Percentiles rank a stretch among this genome's conserved stretches.
Conservation (phyloP, 2,329 filamentous ascomycete species). For the Sarocladium kiliense region DNA sequence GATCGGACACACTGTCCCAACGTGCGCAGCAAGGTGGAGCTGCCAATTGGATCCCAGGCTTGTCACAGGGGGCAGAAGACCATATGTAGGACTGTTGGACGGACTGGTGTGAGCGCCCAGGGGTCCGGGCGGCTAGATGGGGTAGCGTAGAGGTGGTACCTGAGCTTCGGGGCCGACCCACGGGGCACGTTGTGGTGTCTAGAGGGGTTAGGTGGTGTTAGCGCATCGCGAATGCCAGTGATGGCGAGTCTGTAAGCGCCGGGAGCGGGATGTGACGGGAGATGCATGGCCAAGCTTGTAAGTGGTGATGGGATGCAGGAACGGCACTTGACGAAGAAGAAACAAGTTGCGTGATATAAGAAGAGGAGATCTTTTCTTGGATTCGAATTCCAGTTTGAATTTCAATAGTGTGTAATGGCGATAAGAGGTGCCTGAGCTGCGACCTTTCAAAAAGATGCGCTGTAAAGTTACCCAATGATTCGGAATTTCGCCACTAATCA, state of each 20-base stretch:
- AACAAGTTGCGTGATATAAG: not conserved
- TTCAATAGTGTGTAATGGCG: not conserved
- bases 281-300: not conserved
- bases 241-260: slow-evolving; percentile 7
- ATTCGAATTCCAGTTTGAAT: too few species aligned
- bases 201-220: not conserved
- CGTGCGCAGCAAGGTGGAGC: not conserved
- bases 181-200: not conserved
- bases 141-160: not conserved
- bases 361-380: not conserved
- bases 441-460: too few species aligned
- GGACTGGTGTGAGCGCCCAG: not conserved
- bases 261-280: not conserved
- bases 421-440: too few species aligned
- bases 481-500: too few species aligned
- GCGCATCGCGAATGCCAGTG: not conserved
- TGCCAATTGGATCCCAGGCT: not conserved
- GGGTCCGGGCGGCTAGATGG: not conserved
- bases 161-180: not conserved
- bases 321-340: not conserved
- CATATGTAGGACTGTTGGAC: not conserved
- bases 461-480: too few species aligned
- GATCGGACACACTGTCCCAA: not conserved
- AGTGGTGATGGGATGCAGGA: not conserved
- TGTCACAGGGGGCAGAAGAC: slow-evolving; percentile 1